Percentiles rank a stretch among this genome's conserved stretches.
phyloP scores from a whole-genome alignment of 1,284 basidiomycete species.

The Xerocomus amazonicus region DNA sequence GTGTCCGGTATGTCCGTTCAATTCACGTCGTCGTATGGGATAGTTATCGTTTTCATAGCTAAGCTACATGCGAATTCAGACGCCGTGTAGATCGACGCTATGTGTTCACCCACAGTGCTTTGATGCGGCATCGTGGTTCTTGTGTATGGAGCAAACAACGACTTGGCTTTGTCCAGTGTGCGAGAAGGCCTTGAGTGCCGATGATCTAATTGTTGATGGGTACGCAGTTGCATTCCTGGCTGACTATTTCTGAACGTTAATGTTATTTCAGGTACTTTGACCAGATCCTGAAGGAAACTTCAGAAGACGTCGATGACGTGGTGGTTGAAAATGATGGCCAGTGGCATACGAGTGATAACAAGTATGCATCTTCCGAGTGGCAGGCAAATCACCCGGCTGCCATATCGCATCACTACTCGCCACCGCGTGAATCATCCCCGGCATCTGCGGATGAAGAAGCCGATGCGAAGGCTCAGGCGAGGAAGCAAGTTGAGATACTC shows the following conservation, averaged over 20 bases:
- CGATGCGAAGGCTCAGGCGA: constrained; percentile 42
- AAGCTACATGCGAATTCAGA: constrained; percentile 83
- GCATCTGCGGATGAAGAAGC: constrained; percentile 37
- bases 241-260: background rate
- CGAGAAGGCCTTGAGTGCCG: constrained; percentile 71
- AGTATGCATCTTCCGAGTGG: constrained; percentile 75
- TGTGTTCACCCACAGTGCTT: constrained; percentile 97
- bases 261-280: constrained; percentile 66
- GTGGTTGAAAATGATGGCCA: constrained; percentile 91
- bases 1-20: constrained; percentile 70
- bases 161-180: constrained; percentile 98
- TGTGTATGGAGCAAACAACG: constrained; percentile 94
- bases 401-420: constrained; percentile 26
- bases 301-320: constrained; percentile 85
- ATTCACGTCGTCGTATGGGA: background rate
- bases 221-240: constrained; percentile 39
- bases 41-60: constrained; percentile 48
- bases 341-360: constrained; percentile 92
- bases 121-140: constrained; percentile 92
- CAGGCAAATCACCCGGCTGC: constrained; percentile 47
- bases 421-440: constrained; percentile 36
- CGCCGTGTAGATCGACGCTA: constrained; percentile 79
- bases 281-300: constrained; percentile 72
- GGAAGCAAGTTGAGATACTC: constrained; percentile 58
- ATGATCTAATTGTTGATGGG: constrained; percentile 91